Percentiles rank a stretch among this genome's conserved stretches.
These are phyloP conservation scores for Sporothrix brasiliensis DNA, from an alignment of 2,329 filamentous ascomycete genomes.

Conservation along the genomic window DNA sequence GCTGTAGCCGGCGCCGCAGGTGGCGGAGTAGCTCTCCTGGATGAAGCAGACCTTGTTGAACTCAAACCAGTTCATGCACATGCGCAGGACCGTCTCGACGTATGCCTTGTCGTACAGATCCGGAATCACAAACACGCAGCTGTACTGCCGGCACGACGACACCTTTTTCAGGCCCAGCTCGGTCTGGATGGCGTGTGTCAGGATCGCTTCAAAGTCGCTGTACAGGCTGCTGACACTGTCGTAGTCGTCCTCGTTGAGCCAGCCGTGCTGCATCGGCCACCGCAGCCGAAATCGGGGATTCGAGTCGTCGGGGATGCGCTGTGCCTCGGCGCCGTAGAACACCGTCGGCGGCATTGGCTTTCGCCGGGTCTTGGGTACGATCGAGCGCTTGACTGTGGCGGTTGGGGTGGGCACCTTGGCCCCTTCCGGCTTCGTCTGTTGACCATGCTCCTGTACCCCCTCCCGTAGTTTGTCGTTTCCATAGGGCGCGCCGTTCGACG, in stretches of 20 bases:
- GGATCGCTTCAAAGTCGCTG: constrained; percentile 82
- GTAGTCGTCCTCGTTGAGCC: constrained; percentile 90
- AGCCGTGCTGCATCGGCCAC: constrained; percentile 87
- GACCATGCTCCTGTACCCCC: neutral
- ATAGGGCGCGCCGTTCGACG: neutral
- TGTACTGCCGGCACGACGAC: constrained; percentile 85
- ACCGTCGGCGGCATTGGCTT: constrained; percentile 55
- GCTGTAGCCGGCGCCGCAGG: constrained; percentile 92
- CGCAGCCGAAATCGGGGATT: constrained; percentile 86
- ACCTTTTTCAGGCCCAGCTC: constrained; percentile 78
- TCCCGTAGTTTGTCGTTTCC: neutral
- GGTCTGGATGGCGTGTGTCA: constrained; percentile 83
- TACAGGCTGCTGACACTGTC: constrained; percentile 75
- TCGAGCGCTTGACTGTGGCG: neutral
- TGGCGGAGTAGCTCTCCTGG: constrained; percentile 92
- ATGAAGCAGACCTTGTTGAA: constrained; percentile 91
- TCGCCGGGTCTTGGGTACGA: neutral
- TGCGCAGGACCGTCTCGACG: constrained; percentile 80
- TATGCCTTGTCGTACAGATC: constrained; percentile 96
- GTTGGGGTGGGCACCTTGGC: neutral
- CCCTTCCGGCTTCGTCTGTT: neutral
- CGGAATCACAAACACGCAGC: constrained; percentile 94
- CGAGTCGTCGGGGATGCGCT: constrained; percentile 87
- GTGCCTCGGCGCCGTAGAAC: constrained; percentile 79
- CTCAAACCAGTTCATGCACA: constrained; percentile 85